phyloP scores from a whole-genome alignment of 257 asterid genomes.

The Fraxinus americana region DNA sequence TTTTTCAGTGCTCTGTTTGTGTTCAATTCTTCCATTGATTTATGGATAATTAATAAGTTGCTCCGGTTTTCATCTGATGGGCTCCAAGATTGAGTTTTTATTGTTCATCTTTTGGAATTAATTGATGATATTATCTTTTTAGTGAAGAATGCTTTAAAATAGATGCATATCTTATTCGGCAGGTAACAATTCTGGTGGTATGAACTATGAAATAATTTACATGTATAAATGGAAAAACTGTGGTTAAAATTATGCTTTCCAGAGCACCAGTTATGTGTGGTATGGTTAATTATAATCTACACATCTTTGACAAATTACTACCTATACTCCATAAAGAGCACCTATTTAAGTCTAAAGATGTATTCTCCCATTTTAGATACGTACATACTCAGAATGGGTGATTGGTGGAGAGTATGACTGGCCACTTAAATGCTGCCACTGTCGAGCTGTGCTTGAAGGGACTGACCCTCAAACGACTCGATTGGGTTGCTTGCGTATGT shows the following conservation, averaged over 20 bases:
- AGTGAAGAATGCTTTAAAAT: too few relatives aligned
- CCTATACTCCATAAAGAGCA: not conserved
- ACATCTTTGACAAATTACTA: not conserved
- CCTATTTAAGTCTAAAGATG: not conserved
- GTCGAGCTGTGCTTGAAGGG: constrained; percentile 75
- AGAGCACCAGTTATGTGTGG: constrained; percentile 97
- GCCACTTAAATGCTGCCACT: constrained; percentile 92
- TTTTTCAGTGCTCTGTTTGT: too few relatives aligned
- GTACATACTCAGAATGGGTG: constrained; percentile 95
- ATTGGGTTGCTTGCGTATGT: constrained; percentile 97
- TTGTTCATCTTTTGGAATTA: too few relatives aligned
- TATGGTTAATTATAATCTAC: constrained; percentile 36
- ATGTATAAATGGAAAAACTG: too few relatives aligned
- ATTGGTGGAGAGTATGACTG: constrained; percentile 96
- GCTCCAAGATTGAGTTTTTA: too few relatives aligned
- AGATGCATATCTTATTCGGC: too few relatives aligned
- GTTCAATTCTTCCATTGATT: too few relatives aligned
- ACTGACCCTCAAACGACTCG: constrained; percentile 69
- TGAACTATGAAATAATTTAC: too few relatives aligned
- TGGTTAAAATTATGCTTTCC: constrained; percentile 91
- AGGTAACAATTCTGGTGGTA: too few relatives aligned
- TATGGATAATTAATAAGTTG: too few relatives aligned
- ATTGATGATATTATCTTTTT: too few relatives aligned
- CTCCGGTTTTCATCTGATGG: too few relatives aligned
- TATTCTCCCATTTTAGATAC: constrained; percentile 46